A percentile compares a stretch with the other conserved stretches of the same genome.
These are phyloP conservation scores for Botrytis pseudocinerea DNA, from an alignment of 2,329 filamentous ascomycete genomes.

Conservation along the genomic window DNA sequence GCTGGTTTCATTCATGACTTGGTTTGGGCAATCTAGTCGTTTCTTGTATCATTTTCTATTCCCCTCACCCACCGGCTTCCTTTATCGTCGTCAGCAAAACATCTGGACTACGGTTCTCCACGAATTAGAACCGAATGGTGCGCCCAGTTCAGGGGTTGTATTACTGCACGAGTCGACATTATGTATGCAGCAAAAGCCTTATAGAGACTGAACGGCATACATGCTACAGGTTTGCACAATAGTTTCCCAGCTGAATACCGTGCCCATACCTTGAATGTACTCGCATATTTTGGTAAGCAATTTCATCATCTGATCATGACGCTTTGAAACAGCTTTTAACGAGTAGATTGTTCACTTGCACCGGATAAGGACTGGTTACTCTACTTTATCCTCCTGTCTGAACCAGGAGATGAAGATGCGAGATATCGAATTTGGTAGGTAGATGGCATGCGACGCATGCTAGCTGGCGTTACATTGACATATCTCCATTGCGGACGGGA, in stretches of 20 bases:
- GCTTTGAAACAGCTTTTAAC: neutral
- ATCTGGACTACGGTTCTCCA: neutral
- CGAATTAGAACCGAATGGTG: neutral
- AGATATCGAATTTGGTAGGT: neutral
- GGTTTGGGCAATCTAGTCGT: neutral
- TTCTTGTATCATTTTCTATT: neutral
- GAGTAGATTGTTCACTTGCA: neutral
- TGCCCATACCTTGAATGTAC: neutral
- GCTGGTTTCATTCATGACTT: neutral
- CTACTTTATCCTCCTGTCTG: neutral
- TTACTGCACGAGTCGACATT: neutral
- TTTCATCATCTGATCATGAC: slow-evolving; percentile 18
- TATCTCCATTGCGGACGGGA: slow-evolving; percentile 2
- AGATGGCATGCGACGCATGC: neutral
- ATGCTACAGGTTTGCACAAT: neutral
- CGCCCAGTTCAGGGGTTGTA: neutral
- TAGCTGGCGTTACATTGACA: slow-evolving; percentile 1
- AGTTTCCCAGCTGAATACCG: neutral
- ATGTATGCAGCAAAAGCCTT: neutral
- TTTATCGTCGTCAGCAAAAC: neutral
- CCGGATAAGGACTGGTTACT: too few relatives aligned
- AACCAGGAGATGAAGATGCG: neutral
- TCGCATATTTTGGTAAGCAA: slow-evolving; percentile 20
- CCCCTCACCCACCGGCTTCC: neutral
- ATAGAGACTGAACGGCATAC: neutral